Conservation (phyloP, 352 stramenopile genomes). For the Phytopythium helicoides region DNA sequence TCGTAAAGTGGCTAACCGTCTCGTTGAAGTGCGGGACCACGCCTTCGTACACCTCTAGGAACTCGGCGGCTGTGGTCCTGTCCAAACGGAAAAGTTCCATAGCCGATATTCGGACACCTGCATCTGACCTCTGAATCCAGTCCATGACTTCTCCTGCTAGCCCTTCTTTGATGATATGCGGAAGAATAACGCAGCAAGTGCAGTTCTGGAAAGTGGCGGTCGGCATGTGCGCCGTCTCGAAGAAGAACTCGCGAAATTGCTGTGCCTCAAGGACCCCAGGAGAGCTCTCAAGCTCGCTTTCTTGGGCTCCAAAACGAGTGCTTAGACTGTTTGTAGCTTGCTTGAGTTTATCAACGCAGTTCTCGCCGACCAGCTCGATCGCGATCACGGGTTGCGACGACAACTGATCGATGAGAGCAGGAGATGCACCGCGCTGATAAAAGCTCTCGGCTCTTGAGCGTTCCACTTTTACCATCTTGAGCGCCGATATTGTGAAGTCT, state of each 20-base stretch:
- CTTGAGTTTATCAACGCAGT: slow-evolving; percentile 65
- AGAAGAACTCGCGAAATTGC: slow-evolving; percentile 59
- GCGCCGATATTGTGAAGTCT: slow-evolving; percentile 65
- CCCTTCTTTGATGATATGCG: slow-evolving; percentile 90
- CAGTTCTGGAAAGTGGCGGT: slow-evolving; percentile 87
- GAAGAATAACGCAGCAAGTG: slow-evolving; percentile 91
- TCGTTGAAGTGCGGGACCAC: slow-evolving; percentile 92
- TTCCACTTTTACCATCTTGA: slow-evolving; percentile 75
- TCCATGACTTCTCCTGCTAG: slow-evolving; percentile 80
- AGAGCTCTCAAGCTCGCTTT: slow-evolving; percentile 51
- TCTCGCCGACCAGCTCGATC: slow-evolving; percentile 75
- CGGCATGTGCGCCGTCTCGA: slow-evolving; percentile 41
- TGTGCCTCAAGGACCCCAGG: slow-evolving; percentile 50
- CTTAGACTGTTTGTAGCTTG: slow-evolving; percentile 42
- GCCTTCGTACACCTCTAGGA: slow-evolving; percentile 90
- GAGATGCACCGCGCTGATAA: slow-evolving; percentile 30
- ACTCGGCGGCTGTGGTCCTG: slow-evolving; percentile 85
- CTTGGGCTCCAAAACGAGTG: slow-evolving; percentile 37
- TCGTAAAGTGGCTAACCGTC: slow-evolving; percentile 88
- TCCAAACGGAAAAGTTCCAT: slow-evolving; percentile 90
- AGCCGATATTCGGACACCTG: slow-evolving; percentile 78
- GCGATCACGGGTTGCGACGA: slow-evolving; percentile 40
- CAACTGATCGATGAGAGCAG: slow-evolving; percentile 34
- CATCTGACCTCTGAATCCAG: slow-evolving; percentile 57
- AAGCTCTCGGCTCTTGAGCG: slow-evolving; percentile 53